These are phyloP conservation scores for Leptodermis oblonga DNA, from an alignment of 257 asterid genomes.

Conservation along the genomic window DNA sequence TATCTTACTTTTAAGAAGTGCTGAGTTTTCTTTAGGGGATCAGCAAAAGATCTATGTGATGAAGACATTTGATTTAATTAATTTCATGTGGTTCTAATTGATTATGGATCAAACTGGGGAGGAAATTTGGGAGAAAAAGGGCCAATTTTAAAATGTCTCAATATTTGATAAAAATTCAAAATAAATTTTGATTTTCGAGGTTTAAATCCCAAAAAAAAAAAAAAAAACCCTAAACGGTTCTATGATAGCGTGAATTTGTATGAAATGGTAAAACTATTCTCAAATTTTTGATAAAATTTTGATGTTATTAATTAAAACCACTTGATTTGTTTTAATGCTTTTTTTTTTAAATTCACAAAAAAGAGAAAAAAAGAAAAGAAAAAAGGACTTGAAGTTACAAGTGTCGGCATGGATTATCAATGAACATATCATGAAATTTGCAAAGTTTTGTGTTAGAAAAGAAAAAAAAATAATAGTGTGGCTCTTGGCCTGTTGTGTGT, in stretches of 20 bases:
- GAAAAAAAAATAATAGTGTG: background rate
- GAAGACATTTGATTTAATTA: background rate
- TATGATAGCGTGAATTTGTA: too few relatives aligned
- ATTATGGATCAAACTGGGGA: background rate
- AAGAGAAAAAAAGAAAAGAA: too few relatives aligned
- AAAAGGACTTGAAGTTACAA: background rate
- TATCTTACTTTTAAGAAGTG: background rate
- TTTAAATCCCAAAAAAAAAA: too few relatives aligned
- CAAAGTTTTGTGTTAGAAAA: background rate
- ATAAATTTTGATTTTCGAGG: too few relatives aligned
- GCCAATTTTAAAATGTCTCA: too few relatives aligned
- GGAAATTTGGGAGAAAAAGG: background rate
- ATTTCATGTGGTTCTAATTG: background rate
- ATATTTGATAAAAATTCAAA: too few relatives aligned
- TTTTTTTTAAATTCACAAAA: too few relatives aligned
- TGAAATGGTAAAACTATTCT: too few relatives aligned
- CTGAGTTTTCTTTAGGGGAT: background rate
- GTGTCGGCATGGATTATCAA: conserved; percentile 33
- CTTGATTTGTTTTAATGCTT: too few relatives aligned
- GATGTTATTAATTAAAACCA: too few relatives aligned
- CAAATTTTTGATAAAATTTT: too few relatives aligned
- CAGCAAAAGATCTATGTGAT: conserved; percentile 2
- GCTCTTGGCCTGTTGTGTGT: conserved; percentile 2
- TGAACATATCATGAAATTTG: background rate
- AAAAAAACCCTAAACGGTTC: too few relatives aligned